phyloP scores from a whole-genome alignment of 1,284 basidiomycete genomes.

The Meripilus lineatus region DNA sequence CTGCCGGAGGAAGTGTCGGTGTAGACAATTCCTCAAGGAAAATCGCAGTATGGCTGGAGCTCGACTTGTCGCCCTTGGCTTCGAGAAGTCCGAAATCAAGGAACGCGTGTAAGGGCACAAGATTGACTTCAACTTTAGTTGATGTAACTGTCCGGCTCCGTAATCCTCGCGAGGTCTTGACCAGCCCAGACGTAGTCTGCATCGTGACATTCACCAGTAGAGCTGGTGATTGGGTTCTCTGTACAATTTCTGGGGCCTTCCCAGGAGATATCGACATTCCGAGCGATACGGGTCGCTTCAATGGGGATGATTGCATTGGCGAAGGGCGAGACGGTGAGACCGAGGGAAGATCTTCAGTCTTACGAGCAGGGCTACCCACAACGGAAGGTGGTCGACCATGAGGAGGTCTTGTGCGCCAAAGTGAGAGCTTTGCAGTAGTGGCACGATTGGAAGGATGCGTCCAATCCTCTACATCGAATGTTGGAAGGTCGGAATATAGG shows the following conservation, averaged over 20 bases:
- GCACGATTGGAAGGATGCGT: conserved; percentile 38
- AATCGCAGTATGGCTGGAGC: conserved; percentile 27
- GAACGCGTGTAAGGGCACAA: conserved; percentile 69
- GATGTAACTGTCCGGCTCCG: conserved; percentile 8
- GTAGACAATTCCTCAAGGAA: conserved; percentile 35
- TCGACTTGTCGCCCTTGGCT: conserved; percentile 30
- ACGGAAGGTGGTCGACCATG: background rate
- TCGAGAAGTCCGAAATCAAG: conserved; percentile 56
- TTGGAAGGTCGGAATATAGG: conserved; percentile 36
- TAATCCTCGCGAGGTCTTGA: conserved; percentile 6
- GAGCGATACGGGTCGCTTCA: conserved; percentile 6
- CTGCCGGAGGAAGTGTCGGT: background rate
- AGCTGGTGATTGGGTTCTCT: conserved; percentile 14
- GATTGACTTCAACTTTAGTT: conserved; percentile 31
- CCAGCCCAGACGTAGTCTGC: background rate
- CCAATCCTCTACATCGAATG: conserved; percentile 61
- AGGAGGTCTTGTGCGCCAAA: conserved; percentile 43
- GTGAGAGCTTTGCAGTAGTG: conserved; percentile 49
- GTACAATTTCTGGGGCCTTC: conserved; percentile 1
- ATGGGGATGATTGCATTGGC: conserved; percentile 10
- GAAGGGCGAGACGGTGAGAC: background rate
- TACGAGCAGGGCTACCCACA: background rate
- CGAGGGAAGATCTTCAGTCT: background rate
- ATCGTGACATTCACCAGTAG: conserved; percentile 17
- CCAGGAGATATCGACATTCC: conserved; percentile 13